Evolutionary conservation across 2,329 filamentous ascomycete genomes (phyloP).

Genomic region (Venturia effusa): DNA sequence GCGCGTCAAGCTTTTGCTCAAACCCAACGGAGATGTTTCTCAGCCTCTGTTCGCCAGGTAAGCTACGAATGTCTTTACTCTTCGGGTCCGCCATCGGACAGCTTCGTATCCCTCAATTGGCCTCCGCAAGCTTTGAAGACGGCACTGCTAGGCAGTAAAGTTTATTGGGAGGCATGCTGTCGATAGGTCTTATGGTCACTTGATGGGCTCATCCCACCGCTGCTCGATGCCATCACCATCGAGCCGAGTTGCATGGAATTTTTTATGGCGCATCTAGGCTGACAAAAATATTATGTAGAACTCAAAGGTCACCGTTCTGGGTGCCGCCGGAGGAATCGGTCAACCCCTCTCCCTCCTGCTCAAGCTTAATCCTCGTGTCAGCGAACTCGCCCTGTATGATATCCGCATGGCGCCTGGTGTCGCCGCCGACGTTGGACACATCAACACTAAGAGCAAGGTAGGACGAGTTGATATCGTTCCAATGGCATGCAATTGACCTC

Average conservation of each 20-base stretch:
- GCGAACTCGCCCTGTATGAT: conserved; percentile 93
- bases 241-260: background rate
- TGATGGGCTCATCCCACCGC: background rate
- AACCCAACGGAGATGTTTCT: conserved; percentile 42
- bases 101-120: background rate
- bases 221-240: background rate
- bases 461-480: conserved; percentile 13
- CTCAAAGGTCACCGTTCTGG: conserved; percentile 95
- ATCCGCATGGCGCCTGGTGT: conserved; percentile 93
- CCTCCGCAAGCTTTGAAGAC: background rate
- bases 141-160: background rate
- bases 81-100: background rate
- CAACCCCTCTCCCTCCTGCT: conserved; percentile 95
- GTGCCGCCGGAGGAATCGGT: conserved; percentile 95
- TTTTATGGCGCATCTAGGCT: conserved; percentile 15
- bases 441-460: conserved; percentile 91
- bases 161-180: background rate
- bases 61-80: conserved; percentile 14
- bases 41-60: conserved; percentile 41
- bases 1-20: conserved; percentile 40
- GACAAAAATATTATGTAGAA: conserved; percentile 45
- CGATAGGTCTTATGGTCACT: background rate
- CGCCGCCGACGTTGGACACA: conserved; percentile 93
- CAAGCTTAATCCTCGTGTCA: conserved; percentile 95
- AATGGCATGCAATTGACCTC: conserved; percentile 15